A percentile compares a stretch with the other conserved stretches of the same genome.
Conservation (phyloP, 805 yeast genomes). For the Metschnikowia colocasiae region DNA sequence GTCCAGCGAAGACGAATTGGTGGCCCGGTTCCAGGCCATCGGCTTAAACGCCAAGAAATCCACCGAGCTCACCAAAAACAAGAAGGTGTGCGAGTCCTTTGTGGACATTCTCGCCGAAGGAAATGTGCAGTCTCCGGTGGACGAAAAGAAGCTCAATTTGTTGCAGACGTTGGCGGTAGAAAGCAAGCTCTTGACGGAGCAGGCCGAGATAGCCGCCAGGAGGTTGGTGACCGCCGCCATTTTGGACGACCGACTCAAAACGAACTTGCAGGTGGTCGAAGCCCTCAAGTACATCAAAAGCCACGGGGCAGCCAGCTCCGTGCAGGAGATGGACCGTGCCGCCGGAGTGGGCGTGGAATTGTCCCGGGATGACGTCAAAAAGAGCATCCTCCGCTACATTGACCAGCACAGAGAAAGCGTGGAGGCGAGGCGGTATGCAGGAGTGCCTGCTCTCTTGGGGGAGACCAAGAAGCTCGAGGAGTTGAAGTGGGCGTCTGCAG, state of each 20-base stretch:
- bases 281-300: constrained; percentile 70
- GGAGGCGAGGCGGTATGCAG: constrained; percentile 68
- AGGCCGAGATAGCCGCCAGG: constrained; percentile 38
- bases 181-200: constrained; percentile 46
- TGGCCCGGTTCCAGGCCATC: constrained; percentile 38
- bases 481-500: constrained; percentile 91
- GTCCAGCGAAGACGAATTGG: constrained; percentile 29
- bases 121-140: constrained; percentile 33
- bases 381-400: constrained; percentile 57
- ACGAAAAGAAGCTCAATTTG: constrained; percentile 58
- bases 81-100: constrained; percentile 74
- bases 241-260: constrained; percentile 57
- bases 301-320: constrained; percentile 41
- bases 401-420: constrained; percentile 57
- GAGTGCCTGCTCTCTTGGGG: constrained; percentile 73
- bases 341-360: constrained; percentile 80
- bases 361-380: constrained; percentile 60
- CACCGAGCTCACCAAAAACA: constrained; percentile 78
- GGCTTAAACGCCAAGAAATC: constrained; percentile 74
- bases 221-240: constrained; percentile 58
- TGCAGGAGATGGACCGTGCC: constrained; percentile 52
- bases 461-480: constrained; percentile 68
- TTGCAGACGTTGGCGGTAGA: constrained; percentile 76
- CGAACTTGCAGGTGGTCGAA: constrained; percentile 73
- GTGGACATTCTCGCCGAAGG: constrained; percentile 53